Percentiles rank a stretch among this genome's conserved stretches.
phyloP scores from a whole-genome alignment of 305 asterid species.

The Solanum aculeatissimum region DNA sequence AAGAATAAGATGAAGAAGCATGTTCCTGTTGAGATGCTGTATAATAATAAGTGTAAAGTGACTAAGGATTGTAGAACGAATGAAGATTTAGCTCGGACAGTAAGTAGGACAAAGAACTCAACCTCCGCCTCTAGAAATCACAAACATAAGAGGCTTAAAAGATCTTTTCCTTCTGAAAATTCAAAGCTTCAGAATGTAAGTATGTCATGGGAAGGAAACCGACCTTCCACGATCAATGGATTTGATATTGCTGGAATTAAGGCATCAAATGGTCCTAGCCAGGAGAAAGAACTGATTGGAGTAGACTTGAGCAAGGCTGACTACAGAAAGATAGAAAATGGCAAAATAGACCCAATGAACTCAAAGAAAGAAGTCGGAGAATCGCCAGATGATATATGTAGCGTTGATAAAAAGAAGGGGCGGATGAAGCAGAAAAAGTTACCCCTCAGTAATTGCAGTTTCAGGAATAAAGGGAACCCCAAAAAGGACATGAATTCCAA shows the following conservation, averaged over 20 bases:
- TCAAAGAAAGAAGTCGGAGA: slow-evolving; percentile 19
- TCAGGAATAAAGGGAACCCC: slow-evolving; percentile 49
- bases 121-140: slow-evolving; percentile 32
- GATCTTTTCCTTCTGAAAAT: slow-evolving; percentile 18
- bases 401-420: slow-evolving; percentile 51
- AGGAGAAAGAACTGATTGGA: slow-evolving; percentile 25
- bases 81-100: slow-evolving; percentile 75
- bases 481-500: slow-evolving; percentile 35
- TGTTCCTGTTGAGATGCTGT: slow-evolving; percentile 54
- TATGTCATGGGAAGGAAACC: slow-evolving; percentile 18
- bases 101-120: slow-evolving; percentile 57
- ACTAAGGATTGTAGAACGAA: slow-evolving; percentile 36
- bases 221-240: background rate
- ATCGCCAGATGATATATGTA: slow-evolving; percentile 21
- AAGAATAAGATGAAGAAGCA: slow-evolving; percentile 79
- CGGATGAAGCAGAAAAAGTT: slow-evolving; percentile 62
- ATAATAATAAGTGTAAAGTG: slow-evolving; percentile 36
- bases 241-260: background rate
- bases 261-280: slow-evolving; percentile 20
- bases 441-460: slow-evolving; percentile 79
- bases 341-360: slow-evolving; percentile 16
- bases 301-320: slow-evolving; percentile 33
- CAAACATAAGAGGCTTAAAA: slow-evolving; percentile 54
- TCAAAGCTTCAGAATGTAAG: slow-evolving; percentile 18
- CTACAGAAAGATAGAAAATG: slow-evolving; percentile 22